Conservation (phyloP, 805 yeast species). For the Komagataella ulmi region DNA sequence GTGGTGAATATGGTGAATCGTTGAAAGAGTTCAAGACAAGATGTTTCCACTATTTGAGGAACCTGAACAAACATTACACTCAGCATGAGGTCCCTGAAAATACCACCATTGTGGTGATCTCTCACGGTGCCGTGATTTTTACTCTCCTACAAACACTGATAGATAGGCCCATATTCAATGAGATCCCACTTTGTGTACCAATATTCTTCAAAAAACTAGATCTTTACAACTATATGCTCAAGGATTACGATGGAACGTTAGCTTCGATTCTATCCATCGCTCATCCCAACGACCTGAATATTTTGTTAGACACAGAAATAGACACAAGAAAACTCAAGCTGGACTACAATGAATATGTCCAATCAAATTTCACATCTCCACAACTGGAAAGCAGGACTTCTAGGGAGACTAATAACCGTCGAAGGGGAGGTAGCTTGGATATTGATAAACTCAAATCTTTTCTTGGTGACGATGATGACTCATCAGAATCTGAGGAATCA, state of each 20-base stretch:
- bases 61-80: constrained; percentile 18
- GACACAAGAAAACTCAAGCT: constrained; percentile 14
- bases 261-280: constrained; percentile 12
- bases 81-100: constrained; percentile 12
- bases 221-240: constrained; percentile 12
- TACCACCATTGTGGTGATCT: constrained; percentile 19
- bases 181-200: constrained; percentile 24
- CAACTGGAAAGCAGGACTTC: constrained; percentile 7
- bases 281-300: constrained; percentile 13
- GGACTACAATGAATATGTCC: constrained; percentile 11
- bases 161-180: constrained; percentile 23
- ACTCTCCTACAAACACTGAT: constrained; percentile 22
- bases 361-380: constrained; percentile 1
- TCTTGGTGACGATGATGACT: not conserved
- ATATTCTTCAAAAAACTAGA: constrained; percentile 16
- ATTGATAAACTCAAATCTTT: not conserved
- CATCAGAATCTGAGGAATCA: not conserved
- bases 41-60: constrained; percentile 19
- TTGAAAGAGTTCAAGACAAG: constrained; percentile 21
- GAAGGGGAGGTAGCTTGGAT: not conserved
- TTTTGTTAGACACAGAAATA: constrained; percentile 11
- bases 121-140: constrained; percentile 31
- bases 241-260: constrained; percentile 19
- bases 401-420: not conserved
- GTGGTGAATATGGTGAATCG: constrained; percentile 30